phyloP scores from a whole-genome alignment of 1,139 yeast genomes.

The Pichia sp. region DNA sequence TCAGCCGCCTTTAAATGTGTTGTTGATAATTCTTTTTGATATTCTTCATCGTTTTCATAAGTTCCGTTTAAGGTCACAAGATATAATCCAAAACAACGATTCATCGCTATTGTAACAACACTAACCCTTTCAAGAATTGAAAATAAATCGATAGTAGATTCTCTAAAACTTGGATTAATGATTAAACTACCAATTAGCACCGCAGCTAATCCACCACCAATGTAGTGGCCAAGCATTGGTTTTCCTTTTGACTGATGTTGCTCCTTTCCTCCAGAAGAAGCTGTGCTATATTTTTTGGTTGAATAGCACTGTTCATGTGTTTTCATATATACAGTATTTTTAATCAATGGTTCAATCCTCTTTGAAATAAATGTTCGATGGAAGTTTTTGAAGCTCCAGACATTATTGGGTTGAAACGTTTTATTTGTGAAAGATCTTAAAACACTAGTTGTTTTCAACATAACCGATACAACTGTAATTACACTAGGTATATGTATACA shows the following conservation, averaged over 20 bases:
- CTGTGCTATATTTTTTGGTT: not conserved
- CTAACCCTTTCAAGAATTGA: slow-evolving; percentile 50
- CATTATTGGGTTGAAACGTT: not conserved
- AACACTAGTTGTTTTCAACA: not conserved
- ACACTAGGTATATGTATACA: not conserved
- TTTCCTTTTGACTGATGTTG: not conserved
- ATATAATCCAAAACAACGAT: slow-evolving; percentile 59
- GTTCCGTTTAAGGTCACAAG: slow-evolving; percentile 43
- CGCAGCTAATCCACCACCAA: slow-evolving; percentile 19
- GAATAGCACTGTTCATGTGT: not conserved
- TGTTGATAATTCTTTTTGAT: slow-evolving; percentile 46
- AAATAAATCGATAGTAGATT: slow-evolving; percentile 20
- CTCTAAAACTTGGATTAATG: slow-evolving; percentile 19
- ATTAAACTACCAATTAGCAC: slow-evolving; percentile 19
- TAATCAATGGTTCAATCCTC: not conserved
- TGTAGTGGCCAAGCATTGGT: slow-evolving; percentile 10
- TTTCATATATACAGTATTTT: not conserved
- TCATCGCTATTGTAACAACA: slow-evolving; percentile 58
- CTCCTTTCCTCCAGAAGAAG: not conserved
- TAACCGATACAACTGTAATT: not conserved
- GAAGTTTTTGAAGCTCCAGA: not conserved
- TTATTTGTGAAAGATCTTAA: not conserved
- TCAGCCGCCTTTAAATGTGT: slow-evolving; percentile 74
- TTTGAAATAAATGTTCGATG: not conserved
- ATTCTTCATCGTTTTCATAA: slow-evolving; percentile 44